Base-by-base conservation (phyloP, 768 basidiomycete species). In the Boletus subparvulus region DNA sequence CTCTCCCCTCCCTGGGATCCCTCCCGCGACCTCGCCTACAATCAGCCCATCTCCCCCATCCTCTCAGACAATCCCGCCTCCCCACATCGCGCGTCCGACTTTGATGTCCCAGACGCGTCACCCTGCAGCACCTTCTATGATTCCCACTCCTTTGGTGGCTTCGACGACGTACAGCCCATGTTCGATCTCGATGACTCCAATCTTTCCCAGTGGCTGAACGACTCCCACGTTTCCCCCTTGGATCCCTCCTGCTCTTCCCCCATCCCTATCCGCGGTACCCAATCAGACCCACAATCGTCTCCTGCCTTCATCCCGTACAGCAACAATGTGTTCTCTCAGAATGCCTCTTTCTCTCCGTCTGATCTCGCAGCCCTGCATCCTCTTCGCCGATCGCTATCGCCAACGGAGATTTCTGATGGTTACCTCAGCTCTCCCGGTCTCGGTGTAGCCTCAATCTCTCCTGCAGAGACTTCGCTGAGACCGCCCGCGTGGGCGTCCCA, bases 401-500 rank as follows among this genome's bases (percentile, higher is more conserved):
- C 84, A 11, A 68, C 82, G 0, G 80, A 83, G 11, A 74, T 78
- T 1, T 81, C 77, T 54, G 82, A 83, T 36, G 82, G 80, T 26
- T 71, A 68, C 47, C 71, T 71, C 61, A 67, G 76, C 59, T 72
- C 69, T 3, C 73, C 73, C 42, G 73, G 78, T 40, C 79, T 77
- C 50, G 75, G 77, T 40, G 71, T 83, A 12, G 72, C 77, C 28
- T 85, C 87, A 1, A 77, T 85, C 54, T 84, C 86, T 8, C 84
- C 87, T 16, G 76, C 78, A 17, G 85, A 88, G 45, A 82, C 82
- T 6, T 79, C 84, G 33, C 70, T 83, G 28, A 77, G 76, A 50
- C 76, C 85, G 6, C 87, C 88, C 1, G 64, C 75, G 2, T 90
- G 88, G 88, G 84, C 83, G 14, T 72, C 83, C 10, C 85, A 89